These are phyloP conservation scores for Coelastrella sp. DNA, from an alignment of 139 green algal genomes.

Conservation along the genomic window DNA sequence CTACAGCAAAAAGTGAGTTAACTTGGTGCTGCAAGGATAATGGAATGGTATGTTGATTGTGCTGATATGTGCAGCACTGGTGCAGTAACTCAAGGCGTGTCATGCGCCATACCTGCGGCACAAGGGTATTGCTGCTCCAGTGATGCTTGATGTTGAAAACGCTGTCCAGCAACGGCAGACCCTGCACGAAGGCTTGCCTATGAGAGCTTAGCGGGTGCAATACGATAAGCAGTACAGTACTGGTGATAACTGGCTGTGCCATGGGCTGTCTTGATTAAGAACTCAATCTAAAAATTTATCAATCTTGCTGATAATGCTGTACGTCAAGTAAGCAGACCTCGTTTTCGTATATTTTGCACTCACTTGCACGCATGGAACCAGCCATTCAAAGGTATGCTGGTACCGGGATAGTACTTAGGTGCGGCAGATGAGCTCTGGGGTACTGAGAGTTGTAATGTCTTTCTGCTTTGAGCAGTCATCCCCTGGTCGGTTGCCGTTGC, in stretches of 20 bases:
- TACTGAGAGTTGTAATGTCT: neutral
- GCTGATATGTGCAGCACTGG: too few relatives aligned
- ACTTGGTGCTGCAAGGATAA: too few relatives aligned
- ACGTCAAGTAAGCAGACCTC: too few relatives aligned
- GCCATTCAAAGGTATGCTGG: constrained; percentile 5
- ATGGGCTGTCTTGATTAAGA: neutral
- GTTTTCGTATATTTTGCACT: too few relatives aligned
- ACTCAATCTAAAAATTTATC: too few relatives aligned
- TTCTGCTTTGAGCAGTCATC: neutral
- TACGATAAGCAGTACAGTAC: too few relatives aligned
- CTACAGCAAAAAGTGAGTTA: too few relatives aligned
- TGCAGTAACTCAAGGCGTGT: neutral
- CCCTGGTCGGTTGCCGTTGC: neutral
- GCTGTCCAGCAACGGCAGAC: constrained; percentile 11
- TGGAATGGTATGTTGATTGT: too few relatives aligned
- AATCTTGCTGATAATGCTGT: too few relatives aligned
- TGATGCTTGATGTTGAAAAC: neutral
- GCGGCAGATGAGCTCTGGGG: neutral
- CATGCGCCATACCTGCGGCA: neutral
- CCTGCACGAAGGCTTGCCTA: too few relatives aligned
- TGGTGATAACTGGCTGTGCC: too few relatives aligned
- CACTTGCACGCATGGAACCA: constrained; percentile 37
- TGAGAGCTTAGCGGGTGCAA: too few relatives aligned
- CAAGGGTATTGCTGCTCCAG: neutral
- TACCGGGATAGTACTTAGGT: constrained; percentile 9